These are phyloP conservation scores for Parietaria judaica DNA, from an alignment of 306 rosid species.

Conservation along the genomic window DNA sequence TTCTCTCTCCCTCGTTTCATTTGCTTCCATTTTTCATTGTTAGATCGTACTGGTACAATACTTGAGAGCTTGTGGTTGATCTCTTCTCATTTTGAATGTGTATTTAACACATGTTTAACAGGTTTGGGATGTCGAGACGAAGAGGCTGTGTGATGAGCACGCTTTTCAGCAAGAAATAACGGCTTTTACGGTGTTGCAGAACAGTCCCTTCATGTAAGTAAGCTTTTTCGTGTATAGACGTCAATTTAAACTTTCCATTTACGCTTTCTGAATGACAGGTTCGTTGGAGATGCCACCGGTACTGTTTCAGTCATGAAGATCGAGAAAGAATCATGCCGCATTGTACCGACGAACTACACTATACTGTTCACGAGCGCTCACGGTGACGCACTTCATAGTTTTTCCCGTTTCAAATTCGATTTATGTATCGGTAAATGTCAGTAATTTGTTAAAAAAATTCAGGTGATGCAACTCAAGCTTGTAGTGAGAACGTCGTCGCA, in stretches of 20 bases:
- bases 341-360: slow-evolving; percentile 47
- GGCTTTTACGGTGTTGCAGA: slow-evolving; percentile 47
- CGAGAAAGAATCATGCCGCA: slow-evolving; percentile 41
- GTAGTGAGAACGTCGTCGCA: slow-evolving; percentile 32
- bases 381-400: slow-evolving; percentile 37
- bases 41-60: no score
- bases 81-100: neutral
- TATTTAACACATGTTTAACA: slow-evolving; percentile 8
- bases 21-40: no score
- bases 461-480: slow-evolving; percentile 52
- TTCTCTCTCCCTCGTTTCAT: neutral
- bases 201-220: slow-evolving; percentile 45
- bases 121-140: slow-evolving; percentile 85
- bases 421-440: neutral
- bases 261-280: slow-evolving; percentile 29
- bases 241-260: no score
- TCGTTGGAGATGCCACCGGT: slow-evolving; percentile 62
- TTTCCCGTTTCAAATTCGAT: neutral
- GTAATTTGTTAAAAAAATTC: neutral
- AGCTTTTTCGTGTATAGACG: no score
- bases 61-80: no score
- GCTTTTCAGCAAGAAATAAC: slow-evolving; percentile 50
- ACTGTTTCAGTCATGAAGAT: slow-evolving; percentile 66
- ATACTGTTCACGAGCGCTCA: slow-evolving; percentile 62
- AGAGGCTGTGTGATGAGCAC: slow-evolving; percentile 38